Evolutionary conservation across 495 filamentous ascomycete species (phyloP).

Genomic region (Cercophora scortea): DNA sequence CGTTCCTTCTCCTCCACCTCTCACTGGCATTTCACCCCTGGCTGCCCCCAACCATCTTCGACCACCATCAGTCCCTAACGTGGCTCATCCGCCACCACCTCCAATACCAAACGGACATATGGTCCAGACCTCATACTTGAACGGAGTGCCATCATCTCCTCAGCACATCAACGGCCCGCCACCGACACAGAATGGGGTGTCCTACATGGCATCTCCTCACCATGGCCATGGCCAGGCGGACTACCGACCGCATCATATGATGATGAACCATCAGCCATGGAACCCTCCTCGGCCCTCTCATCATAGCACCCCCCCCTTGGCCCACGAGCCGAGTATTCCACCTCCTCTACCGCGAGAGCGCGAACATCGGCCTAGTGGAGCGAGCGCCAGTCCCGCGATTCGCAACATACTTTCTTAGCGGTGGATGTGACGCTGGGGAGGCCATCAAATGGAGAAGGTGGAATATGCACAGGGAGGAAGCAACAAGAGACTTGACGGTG

Average conservation of each 20-base stretch:
- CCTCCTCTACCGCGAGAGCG: constrained; percentile 10
- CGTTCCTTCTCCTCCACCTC: constrained; percentile 23
- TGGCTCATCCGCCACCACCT: constrained; percentile 18
- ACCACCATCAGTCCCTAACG: constrained; percentile 26
- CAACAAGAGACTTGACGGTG: neutral
- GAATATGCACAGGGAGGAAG: neutral
- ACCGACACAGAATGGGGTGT: constrained; percentile 13
- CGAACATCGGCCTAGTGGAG: constrained; percentile 45
- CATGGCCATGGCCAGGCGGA: constrained; percentile 21
- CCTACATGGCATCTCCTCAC: constrained; percentile 16
- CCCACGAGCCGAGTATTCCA: constrained; percentile 20
- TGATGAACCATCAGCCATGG: constrained; percentile 25
- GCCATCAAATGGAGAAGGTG: neutral
- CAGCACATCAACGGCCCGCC: constrained; percentile 23
- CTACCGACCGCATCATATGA: constrained; percentile 27
- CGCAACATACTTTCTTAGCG: constrained; percentile 61
- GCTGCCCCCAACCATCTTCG: constrained; percentile 34
- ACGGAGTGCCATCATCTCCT: constrained; percentile 34
- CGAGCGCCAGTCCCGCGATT: constrained; percentile 69
- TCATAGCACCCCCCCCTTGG: constrained; percentile 25
- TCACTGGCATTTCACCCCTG: constrained; percentile 28
- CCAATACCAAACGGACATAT: constrained; percentile 33
- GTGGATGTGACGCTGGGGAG: neutral
- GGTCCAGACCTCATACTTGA: constrained; percentile 26
- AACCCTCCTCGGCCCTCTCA: constrained; percentile 6